Evolutionary conservation across 129 eudicot species (phyloP).

Genomic region (Logfia minima): DNA sequence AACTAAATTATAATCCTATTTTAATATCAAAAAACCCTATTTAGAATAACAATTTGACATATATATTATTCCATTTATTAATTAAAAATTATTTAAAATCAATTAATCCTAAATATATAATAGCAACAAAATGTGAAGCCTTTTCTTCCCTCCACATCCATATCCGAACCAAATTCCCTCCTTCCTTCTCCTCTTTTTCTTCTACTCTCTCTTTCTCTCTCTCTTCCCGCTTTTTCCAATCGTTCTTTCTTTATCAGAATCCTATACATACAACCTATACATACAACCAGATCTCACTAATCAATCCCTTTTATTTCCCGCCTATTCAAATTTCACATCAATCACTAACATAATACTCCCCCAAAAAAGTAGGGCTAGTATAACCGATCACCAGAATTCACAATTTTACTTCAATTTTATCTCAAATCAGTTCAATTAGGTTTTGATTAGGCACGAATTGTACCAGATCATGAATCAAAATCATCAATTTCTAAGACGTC

Average conservation of each 20-base stretch:
- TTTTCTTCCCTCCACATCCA: constrained; percentile 90
- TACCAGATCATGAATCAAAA: constrained; percentile 36
- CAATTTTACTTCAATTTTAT: constrained; percentile 23
- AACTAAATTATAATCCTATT: no score
- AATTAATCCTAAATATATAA: neutral
- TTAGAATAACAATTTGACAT: no score
- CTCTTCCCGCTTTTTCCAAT: constrained; percentile 42
- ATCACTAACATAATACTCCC: constrained; percentile 6
- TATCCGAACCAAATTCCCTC: constrained; percentile 99
- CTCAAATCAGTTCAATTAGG: constrained; percentile 13
- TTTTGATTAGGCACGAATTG: constrained; percentile 24
- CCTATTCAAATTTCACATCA: constrained; percentile 23
- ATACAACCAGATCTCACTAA: neutral
- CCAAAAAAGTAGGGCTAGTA: neutral
- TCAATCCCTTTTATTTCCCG: constrained; percentile 5
- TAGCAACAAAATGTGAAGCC: neutral
- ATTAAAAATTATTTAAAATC: no score
- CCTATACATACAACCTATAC: neutral
- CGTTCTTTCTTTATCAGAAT: neutral
- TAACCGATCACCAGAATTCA: neutral
- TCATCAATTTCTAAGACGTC: constrained; percentile 36
- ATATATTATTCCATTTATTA: no score
- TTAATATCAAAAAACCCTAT: no score
- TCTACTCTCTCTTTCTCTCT: constrained; percentile 33
- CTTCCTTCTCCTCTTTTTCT: constrained; percentile 13